A percentile compares a stretch with the other conserved stretches of the same genome.
Conservation (phyloP, 1,284 basidiomycete genomes). For the Leccinum pallidistipes region DNA sequence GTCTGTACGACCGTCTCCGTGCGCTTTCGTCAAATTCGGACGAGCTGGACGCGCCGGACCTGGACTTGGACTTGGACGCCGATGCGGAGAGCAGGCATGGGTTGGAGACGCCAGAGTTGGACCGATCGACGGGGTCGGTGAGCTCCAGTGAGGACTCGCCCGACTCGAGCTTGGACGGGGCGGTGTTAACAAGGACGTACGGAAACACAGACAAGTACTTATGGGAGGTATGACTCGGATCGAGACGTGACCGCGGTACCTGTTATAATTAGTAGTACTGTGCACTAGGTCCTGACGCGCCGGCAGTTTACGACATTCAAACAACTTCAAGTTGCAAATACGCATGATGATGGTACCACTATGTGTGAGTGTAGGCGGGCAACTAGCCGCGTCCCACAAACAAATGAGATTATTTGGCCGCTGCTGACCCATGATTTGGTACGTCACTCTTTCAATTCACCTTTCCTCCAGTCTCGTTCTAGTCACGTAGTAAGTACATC, state of each 20-base stretch:
- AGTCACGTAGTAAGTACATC: too few relatives aligned
- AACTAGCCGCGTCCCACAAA: too few relatives aligned
- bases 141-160: background rate
- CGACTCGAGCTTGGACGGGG: conserved; percentile 3
- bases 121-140: background rate
- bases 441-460: too few relatives aligned
- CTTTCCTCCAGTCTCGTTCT: too few relatives aligned
- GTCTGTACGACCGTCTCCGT: background rate
- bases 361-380: too few relatives aligned
- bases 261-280: too few relatives aligned
- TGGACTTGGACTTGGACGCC: background rate
- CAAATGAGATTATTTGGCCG: too few relatives aligned
- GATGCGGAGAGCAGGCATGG: background rate
- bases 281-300: too few relatives aligned
- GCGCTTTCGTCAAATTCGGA: background rate
- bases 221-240: background rate
- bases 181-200: background rate
- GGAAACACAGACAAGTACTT: background rate
- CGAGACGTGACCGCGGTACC: background rate
- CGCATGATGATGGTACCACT: too few relatives aligned
- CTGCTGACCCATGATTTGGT: too few relatives aligned
- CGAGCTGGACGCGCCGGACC: background rate
- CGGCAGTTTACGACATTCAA: too few relatives aligned
- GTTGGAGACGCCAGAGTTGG: background rate
- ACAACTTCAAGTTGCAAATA: too few relatives aligned